phyloP scores from a whole-genome alignment of 306 rosid genomes.

The Cucumis melo region DNA sequence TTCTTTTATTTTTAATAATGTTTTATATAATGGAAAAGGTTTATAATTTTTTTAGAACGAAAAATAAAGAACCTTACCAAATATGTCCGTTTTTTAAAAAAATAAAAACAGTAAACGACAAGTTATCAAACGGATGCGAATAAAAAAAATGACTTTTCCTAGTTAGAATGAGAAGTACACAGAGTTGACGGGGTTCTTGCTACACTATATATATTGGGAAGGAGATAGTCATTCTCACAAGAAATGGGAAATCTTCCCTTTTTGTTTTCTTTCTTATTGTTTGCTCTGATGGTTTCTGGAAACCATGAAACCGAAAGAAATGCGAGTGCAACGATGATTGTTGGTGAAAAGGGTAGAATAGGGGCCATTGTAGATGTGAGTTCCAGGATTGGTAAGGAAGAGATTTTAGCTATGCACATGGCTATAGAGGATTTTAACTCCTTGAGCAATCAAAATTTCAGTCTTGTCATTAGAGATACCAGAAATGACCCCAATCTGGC shows the following conservation, averaged over 20 bases:
- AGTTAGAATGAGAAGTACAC: neutral
- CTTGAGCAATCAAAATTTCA: constrained; percentile 9
- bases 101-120: too few species aligned
- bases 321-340: neutral
- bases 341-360: neutral
- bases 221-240: neutral
- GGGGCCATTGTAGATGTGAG: constrained; percentile 26
- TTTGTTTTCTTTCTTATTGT: neutral
- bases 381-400: constrained; percentile 33
- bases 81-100: too few species aligned
- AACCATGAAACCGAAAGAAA: neutral
- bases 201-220: neutral
- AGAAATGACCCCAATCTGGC: constrained; percentile 23
- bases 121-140: too few species aligned
- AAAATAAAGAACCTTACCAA: too few species aligned
- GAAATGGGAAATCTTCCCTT: neutral
- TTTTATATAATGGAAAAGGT: too few species aligned
- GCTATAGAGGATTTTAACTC: constrained; percentile 22
- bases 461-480: constrained; percentile 15
- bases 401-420: constrained; percentile 32
- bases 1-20: too few species aligned
- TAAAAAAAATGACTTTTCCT: neutral
- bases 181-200: neutral
- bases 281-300: neutral
- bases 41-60: too few species aligned